These are phyloP conservation scores for Colletotrichum liaoningense DNA, from an alignment of 2,329 filamentous ascomycete genomes.

Conservation along the genomic window DNA sequence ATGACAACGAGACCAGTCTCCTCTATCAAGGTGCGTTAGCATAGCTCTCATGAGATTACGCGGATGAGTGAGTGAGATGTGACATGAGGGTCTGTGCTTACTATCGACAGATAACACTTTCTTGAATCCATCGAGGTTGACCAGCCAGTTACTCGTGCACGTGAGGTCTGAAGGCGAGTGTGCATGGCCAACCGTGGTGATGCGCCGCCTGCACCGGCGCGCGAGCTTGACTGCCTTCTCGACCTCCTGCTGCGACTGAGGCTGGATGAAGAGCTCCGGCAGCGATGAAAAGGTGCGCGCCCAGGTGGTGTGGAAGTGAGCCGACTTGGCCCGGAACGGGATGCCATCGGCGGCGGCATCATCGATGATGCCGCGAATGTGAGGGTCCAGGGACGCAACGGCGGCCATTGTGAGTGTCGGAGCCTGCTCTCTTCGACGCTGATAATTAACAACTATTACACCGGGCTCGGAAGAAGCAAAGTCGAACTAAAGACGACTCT, in stretches of 20 bases:
- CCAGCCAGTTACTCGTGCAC: slow-evolving; percentile 92
- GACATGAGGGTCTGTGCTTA: slow-evolving; percentile 1
- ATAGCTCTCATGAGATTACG: not conserved
- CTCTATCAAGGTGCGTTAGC: slow-evolving; percentile 46
- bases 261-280: slow-evolving; percentile 92
- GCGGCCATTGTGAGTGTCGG: slow-evolving; percentile 12
- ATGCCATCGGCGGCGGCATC: slow-evolving; percentile 53
- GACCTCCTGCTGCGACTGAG: slow-evolving; percentile 83
- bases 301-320: slow-evolving; percentile 91
- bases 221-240: slow-evolving; percentile 87
- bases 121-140: slow-evolving; percentile 90
- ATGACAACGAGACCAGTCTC: slow-evolving; percentile 77
- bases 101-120: slow-evolving; percentile 76
- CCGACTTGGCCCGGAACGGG: slow-evolving; percentile 79
- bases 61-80: not conserved
- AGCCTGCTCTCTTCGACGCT: not conserved
- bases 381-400: slow-evolving; percentile 47
- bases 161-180: slow-evolving; percentile 95
- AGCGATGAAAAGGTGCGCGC: slow-evolving; percentile 90
- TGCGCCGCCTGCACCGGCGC: slow-evolving; percentile 80
- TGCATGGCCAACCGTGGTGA: slow-evolving; percentile 87
- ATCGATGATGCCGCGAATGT: slow-evolving; percentile 48
- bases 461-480: not conserved
- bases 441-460: not conserved
- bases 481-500: not conserved